Evolutionary conservation across 805 yeast genomes (phyloP).

Genomic region (Myxozyma monticola): DNA sequence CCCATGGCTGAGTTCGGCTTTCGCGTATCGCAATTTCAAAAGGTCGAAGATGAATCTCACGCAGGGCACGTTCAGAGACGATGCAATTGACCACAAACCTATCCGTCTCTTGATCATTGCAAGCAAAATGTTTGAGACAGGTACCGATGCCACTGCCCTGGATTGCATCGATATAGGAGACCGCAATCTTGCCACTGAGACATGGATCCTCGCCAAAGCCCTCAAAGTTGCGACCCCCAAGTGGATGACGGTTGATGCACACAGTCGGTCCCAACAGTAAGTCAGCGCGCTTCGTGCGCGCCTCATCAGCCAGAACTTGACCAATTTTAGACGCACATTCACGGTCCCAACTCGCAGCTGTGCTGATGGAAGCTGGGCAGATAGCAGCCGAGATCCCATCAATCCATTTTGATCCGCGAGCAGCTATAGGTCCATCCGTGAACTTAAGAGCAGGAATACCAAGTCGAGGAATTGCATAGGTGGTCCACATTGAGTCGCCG

Average conservation of each 20-base stretch:
- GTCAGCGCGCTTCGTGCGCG: conserved; percentile 54
- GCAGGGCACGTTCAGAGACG: conserved; percentile 58
- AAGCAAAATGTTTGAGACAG: conserved; percentile 60
- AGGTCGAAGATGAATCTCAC: conserved; percentile 64
- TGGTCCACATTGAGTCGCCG: no score
- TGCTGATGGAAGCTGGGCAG: conserved; percentile 59
- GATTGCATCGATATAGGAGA: conserved; percentile 53
- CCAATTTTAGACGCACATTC: conserved; percentile 53
- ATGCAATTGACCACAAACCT: conserved; percentile 50
- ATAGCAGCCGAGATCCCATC: conserved; percentile 55
- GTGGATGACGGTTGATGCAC: conserved; percentile 56
- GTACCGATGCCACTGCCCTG: conserved; percentile 48
- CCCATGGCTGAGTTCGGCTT: conserved; percentile 52
- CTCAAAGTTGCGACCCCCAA: conserved; percentile 65
- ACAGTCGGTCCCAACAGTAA: conserved; percentile 52
- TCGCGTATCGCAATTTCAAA: conserved; percentile 60
- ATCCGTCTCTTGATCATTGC: conserved; percentile 62
- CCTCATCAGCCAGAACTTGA: conserved; percentile 53
- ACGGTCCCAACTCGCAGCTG: conserved; percentile 58
- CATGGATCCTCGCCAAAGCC: conserved; percentile 62
- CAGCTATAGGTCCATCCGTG: conserved; percentile 64
- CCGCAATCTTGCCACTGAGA: conserved; percentile 48
- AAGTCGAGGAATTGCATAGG: conserved; percentile 43
- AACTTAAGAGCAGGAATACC: conserved; percentile 50
- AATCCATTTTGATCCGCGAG: conserved; percentile 57